These are phyloP conservation scores for Globisporangium emineosum DNA, from an alignment of 352 stramenopile genomes.

Conservation along the genomic window DNA sequence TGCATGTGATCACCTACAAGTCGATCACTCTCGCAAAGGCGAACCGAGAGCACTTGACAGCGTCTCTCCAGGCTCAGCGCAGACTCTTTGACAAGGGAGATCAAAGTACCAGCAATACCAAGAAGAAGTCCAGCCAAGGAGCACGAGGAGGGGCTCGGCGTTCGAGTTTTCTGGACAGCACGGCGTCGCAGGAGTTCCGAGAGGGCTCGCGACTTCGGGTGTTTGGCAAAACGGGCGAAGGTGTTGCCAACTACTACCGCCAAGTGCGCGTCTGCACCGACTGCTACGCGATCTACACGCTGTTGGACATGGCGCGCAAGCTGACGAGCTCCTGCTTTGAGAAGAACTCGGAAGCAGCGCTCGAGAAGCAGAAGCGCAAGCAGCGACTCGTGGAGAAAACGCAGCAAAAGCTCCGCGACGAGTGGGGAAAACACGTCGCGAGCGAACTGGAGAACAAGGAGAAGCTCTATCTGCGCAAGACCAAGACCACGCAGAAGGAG, in stretches of 20 bases:
- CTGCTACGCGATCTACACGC: slow-evolving; percentile 86
- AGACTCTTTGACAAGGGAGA: neutral
- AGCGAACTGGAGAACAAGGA: slow-evolving; percentile 56
- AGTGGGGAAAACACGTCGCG: slow-evolving; percentile 40
- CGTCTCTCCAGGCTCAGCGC: slow-evolving; percentile 14
- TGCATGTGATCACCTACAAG: slow-evolving; percentile 69
- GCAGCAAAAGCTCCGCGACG: slow-evolving; percentile 31
- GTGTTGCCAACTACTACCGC: slow-evolving; percentile 75
- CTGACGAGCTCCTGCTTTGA: slow-evolving; percentile 13
- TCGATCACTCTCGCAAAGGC: slow-evolving; percentile 71
- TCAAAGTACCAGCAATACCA: neutral
- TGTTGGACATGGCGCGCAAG: slow-evolving; percentile 73
- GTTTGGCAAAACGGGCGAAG: slow-evolving; percentile 48
- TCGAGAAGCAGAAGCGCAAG: slow-evolving; percentile 22
- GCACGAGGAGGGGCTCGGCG: neutral
- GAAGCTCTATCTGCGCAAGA: slow-evolving; percentile 40
- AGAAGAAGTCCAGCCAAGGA: slow-evolving; percentile 1
- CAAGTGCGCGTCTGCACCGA: slow-evolving; percentile 80
- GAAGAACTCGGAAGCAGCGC: slow-evolving; percentile 20
- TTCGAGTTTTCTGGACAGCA: slow-evolving; percentile 46
- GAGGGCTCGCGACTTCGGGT: slow-evolving; percentile 45
- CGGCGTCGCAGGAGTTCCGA: slow-evolving; percentile 48
- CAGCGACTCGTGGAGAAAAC: slow-evolving; percentile 14
- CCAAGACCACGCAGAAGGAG: slow-evolving; percentile 13
- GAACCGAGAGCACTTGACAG: slow-evolving; percentile 46